Percentiles rank a stretch among this genome's conserved stretches.
These are phyloP conservation scores for Thinopyrum elongatum DNA, from an alignment of 176 grass and related monocot genomes.

Conservation along the genomic window DNA sequence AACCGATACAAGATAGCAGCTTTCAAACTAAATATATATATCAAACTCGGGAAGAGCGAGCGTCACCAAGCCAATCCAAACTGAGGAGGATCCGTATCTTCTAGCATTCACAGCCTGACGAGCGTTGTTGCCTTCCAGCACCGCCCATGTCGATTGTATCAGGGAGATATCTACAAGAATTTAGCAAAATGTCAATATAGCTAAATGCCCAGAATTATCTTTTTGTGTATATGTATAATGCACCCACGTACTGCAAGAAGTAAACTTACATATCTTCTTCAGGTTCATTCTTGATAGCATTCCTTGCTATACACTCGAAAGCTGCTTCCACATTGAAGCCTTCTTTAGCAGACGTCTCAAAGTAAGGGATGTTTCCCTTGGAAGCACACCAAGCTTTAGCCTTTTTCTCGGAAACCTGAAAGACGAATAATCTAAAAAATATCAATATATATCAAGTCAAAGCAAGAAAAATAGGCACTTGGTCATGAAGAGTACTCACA, in stretches of 20 bases:
- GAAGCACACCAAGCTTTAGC: slow-evolving; percentile 94
- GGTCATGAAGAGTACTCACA: slow-evolving; percentile 35
- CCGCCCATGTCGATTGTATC: slow-evolving; percentile 79
- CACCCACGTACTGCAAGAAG: not conserved
- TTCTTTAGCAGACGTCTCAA: slow-evolving; percentile 96
- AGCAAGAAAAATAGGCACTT: not conserved
- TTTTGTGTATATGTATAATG: not conserved
- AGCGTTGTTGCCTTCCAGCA: slow-evolving; percentile 61
- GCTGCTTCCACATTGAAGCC: slow-evolving; percentile 94
- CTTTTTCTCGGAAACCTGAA: slow-evolving; percentile 88
- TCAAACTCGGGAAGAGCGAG: not conserved
- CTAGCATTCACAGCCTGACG: slow-evolving; percentile 90
- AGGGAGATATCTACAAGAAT: slow-evolving; percentile 62
- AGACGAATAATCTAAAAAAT: slow-evolving; percentile 8
- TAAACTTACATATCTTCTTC: slow-evolving; percentile 85
- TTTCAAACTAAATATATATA: slow-evolving; percentile 34
- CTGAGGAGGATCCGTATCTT: not conserved
- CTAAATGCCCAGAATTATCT: not conserved
- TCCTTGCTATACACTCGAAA: slow-evolving; percentile 92
- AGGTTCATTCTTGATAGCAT: slow-evolving; percentile 94
- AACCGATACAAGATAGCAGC: slow-evolving; percentile 27
- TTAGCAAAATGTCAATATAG: not conserved
- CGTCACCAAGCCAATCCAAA: not conserved
- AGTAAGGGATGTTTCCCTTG: slow-evolving; percentile 87
- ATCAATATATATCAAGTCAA: not conserved